Base-by-base conservation (phyloP, 2,329 filamentous ascomycete genomes). In the Diaporthe batatas region DNA sequence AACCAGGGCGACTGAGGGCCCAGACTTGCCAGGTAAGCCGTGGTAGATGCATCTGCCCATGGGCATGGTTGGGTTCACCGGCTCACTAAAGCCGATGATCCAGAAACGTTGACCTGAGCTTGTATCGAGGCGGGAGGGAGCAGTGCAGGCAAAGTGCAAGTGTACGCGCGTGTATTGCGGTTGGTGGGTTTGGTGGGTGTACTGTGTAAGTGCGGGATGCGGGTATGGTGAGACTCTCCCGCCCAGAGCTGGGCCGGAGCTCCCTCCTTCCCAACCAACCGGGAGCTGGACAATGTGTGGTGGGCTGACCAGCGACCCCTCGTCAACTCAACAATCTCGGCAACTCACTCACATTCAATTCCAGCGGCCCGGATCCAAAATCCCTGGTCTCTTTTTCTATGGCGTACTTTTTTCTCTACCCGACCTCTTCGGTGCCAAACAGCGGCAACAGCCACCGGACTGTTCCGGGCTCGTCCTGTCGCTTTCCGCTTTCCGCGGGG, bases 321-420 rank as follows among this genome's bases (percentile, higher is more conserved):
- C 36, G 44, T 44, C 44, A 53, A 53, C 55, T 44, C 32, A 62
- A 53, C 44, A 42, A 51, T 59, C 36, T 68, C 39, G 69, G 59
- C 53, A 51, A 73, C 72, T 73, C 59, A 73, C 72, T 73, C 59
- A 73, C 72, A 42, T 64, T 49, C 23, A 70, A 47, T 34, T 58
- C 44, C 44, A 42, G 18, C 42, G 18, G 23, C 14, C 39, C 49
- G 32, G 14, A 32, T n/a, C 34, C 32, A 14, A 23, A 51, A 62
- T 29, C 29, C 64, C 42, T 69, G 68, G 25, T 49, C 39, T 23
- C 36, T 23, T 29, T 34, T 23, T 36, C 25, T 44, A 62, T 47
- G n/a, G 39, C 47, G 62, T n/a, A 39, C 62, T 53, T 47, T 53
- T 47, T 65, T 54, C 14, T 47, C 36, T 57, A 21, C 21, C 49